Percentiles rank a stretch among this genome's conserved stretches.
These are phyloP conservation scores for Echinochloa phyllopogon DNA, from an alignment of 176 grass and related monocot genomes.

Conservation along the genomic window DNA sequence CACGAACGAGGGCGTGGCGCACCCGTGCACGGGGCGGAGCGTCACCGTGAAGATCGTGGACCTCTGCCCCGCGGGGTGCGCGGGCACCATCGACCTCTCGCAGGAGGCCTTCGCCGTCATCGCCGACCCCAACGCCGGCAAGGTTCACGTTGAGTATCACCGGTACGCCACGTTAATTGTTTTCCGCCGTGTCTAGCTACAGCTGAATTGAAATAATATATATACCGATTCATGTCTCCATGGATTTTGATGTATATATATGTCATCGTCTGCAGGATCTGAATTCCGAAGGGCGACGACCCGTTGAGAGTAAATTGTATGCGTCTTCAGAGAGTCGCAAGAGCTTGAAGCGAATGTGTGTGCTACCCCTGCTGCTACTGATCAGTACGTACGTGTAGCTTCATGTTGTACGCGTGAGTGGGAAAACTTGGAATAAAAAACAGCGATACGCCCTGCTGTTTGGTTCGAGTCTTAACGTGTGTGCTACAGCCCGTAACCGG, in stretches of 20 bases:
- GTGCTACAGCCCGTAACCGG: no score
- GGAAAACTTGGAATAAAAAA: background rate
- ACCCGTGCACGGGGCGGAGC: conserved; percentile 52
- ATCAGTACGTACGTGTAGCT: conserved; percentile 2
- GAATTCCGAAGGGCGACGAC: background rate
- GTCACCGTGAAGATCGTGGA: conserved; percentile 59
- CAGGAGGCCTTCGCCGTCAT: conserved; percentile 65
- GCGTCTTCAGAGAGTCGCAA: background rate
- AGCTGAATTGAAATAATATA: no score
- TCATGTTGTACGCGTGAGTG: background rate
- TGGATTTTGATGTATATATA: no score
- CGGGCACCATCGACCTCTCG: conserved; percentile 59
- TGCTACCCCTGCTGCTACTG: background rate
- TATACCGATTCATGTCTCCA: no score
- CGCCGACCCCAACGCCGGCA: conserved; percentile 53
- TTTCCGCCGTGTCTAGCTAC: no score
- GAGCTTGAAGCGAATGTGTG: background rate
- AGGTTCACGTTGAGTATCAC: conserved; percentile 52
- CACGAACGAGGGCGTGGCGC: conserved; percentile 43
- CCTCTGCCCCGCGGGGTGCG: conserved; percentile 36
- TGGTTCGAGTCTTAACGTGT: background rate
- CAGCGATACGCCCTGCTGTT: background rate
- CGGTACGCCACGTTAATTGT: conserved; percentile 31
- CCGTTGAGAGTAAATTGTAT: background rate
- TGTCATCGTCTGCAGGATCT: background rate